Evolutionary conservation across 2,329 filamentous ascomycete genomes (phyloP).

Genomic region (Herpotrichia juniperi): DNA sequence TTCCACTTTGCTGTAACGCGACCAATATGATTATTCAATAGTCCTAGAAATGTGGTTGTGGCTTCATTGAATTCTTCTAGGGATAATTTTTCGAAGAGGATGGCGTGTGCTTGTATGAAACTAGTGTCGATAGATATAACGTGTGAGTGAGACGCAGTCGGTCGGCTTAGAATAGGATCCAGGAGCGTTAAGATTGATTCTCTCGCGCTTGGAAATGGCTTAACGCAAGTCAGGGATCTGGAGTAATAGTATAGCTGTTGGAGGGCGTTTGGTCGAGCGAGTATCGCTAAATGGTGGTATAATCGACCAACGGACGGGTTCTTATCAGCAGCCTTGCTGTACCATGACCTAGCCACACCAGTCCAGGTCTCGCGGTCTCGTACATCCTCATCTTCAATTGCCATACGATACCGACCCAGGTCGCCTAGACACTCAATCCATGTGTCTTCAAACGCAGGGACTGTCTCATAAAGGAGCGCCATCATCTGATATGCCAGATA

Average conservation of each 20-base stretch:
- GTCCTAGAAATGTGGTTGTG: conserved; percentile 56
- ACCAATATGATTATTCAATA: conserved; percentile 65
- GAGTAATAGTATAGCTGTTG: conserved; percentile 76
- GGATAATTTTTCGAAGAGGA: conserved; percentile 64
- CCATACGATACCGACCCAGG: conserved; percentile 84
- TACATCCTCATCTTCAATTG: conserved; percentile 83
- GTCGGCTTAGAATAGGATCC: conserved; percentile 54
- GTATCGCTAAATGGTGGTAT: conserved; percentile 86
- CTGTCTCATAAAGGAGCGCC: conserved; percentile 83
- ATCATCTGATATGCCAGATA: conserved; percentile 91
- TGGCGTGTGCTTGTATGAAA: conserved; percentile 69
- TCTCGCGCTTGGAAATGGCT: conserved; percentile 70
- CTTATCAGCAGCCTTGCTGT: conserved; percentile 78
- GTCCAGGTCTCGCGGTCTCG: conserved; percentile 82
- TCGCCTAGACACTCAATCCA: conserved; percentile 96
- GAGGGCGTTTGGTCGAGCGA: conserved; percentile 71
- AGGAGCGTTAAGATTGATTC: conserved; percentile 75
- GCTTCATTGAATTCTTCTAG: conserved; percentile 55
- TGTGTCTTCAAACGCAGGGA: conserved; percentile 80
- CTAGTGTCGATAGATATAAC: conserved; percentile 59
- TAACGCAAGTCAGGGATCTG: conserved; percentile 71
- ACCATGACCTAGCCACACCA: conserved; percentile 81
- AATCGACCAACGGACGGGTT: conserved; percentile 77
- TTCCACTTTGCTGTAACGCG: conserved; percentile 60
- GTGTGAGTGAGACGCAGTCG: conserved; percentile 33